Evolutionary conservation across 495 filamentous ascomycete species (phyloP), one percentile per base, ranked within the genome.

Genomic region (Sabuloglossum arenarium): DNA sequence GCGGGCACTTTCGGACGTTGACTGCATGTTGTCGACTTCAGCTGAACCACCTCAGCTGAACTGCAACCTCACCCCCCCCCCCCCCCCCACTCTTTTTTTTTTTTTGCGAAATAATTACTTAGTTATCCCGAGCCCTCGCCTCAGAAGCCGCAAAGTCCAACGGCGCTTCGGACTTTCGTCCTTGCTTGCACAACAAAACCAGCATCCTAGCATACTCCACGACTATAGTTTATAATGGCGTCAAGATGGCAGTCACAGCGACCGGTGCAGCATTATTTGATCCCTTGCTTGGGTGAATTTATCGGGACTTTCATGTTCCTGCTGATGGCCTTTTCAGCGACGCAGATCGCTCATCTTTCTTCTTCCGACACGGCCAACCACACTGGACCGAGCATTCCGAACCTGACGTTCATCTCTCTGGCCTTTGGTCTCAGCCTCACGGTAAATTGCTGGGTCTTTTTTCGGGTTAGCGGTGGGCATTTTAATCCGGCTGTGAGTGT

Each of bases 391-490:
- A 59, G 39, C 28, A 45, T n/a, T 3, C 67, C 59, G 12, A 61
- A 62, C 34, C 65, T 93, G 34, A 66, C 89, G 21, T 94, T 81
- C 65, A 82, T 89, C 49, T 65, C 82, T 0, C 65, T 88, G 11
- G 70, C 70, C 14, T 93, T 91, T 60, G 86, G 85, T 0, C 78
- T 88, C 62, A 79, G 81, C 10, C 71, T 93, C 56, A 78, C 77
- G 10, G 83, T 85, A 63, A 91, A 89, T 61, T 84, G 84, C 1
- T 94, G 84, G 86, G 76, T 85, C 0, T 93, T 90, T 71, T 91
- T 84, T 67, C 78, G 85, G 10, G 77, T 91, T 31, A 81, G 75
- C 2, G 86, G 86, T 9, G 86, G 85, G 10, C 65, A 88, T 10
- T 93, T 91, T 66, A 91, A 93, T 61, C 88, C 88, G 0, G 83